Base-by-base conservation (phyloP, 176 grass and related monocot species). In the Oropetium thomaeum region DNA sequence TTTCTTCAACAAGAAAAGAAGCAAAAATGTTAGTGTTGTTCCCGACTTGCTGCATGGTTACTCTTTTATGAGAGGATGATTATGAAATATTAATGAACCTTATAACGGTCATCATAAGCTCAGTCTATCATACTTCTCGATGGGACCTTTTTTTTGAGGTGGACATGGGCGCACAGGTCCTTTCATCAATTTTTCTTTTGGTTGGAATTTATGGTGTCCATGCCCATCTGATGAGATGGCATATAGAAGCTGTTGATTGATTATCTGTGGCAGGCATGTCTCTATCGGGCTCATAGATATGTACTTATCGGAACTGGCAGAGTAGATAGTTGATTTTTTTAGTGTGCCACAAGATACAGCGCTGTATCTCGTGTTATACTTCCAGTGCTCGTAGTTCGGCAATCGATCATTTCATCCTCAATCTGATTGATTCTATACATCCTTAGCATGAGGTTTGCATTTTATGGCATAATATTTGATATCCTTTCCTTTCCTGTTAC, bases 11-110 rank as follows among this genome's bases (percentile, higher is more conserved):
- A 37, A 0, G 8, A 30, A 30, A 30, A 58, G 7, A 32, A 19
- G 5, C 7, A 4, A n/a, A 31, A 74, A 19, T 78, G n/a, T 78
- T 19, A 65, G 34, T 65, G 20, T 47, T 65, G 4, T 37, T 71
- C 59, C 35, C 65, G 14, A 4, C 57, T 78, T 79, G 37, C 30
- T 85, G 47, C 59, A 65, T 79, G 31, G 17, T 12, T 73, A 34
- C 38, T 44, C 53, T 35, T 79, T 70, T 57, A 8, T 10, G 16
- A 58, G n/a, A n/a, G 57, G 44, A 64, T 38, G 29, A 15, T 34
- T 81, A 16, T 9, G 62, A 80, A 32, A 61, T 55, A 25, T 17
- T 15, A 79, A 44, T 23, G 37, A 39, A 69, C 20, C 69, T 52
- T 2, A 13, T 63, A 67, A 60, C 43, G 43, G 1, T 19, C 41